Evolutionary conservation across 176 grass and related monocot species (phyloP).

Genomic region (Ensete glaucum): DNA sequence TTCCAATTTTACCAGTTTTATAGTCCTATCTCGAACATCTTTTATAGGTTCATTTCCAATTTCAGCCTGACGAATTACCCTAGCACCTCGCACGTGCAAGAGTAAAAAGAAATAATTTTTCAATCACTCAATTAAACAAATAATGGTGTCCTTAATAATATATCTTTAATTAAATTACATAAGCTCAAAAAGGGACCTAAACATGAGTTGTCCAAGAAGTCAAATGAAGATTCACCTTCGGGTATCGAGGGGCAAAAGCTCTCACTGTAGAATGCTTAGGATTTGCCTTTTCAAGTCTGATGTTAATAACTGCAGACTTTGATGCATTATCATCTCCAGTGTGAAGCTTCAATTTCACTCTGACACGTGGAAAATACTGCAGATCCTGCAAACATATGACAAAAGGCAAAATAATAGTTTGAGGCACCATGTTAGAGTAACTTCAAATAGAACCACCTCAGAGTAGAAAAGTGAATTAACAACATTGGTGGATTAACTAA

Average conservation of each 20-base stretch:
- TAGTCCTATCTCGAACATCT: not conserved
- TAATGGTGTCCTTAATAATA: not conserved
- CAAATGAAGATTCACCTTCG: slow-evolving; percentile 52
- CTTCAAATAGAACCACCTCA: not conserved
- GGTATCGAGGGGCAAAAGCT: slow-evolving; percentile 82
- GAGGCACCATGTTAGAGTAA: not conserved
- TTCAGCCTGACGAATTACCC: not conserved
- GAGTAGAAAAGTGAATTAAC: not conserved
- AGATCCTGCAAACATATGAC: slow-evolving; percentile 54
- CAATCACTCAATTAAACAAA: not conserved
- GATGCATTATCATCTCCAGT: slow-evolving; percentile 32
- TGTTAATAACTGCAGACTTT: slow-evolving; percentile 47
- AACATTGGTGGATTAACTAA: not conserved
- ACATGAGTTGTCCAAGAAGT: not conserved
- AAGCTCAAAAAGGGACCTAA: not conserved
- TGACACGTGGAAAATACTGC: slow-evolving; percentile 61
- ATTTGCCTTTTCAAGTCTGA: slow-evolving; percentile 64
- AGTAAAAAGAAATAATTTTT: not conserved
- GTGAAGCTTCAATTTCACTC: slow-evolving; percentile 63
- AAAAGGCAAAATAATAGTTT: slow-evolving; percentile 6
- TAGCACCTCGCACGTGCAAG: not conserved
- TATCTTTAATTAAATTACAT: too few species aligned
- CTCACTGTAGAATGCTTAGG: slow-evolving; percentile 45
- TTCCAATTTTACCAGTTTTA: not conserved
- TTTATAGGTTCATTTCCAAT: not conserved